Base-by-base conservation (phyloP, 371 early-diverging fungal genomes). In the Dichotomocladium elegans region DNA sequence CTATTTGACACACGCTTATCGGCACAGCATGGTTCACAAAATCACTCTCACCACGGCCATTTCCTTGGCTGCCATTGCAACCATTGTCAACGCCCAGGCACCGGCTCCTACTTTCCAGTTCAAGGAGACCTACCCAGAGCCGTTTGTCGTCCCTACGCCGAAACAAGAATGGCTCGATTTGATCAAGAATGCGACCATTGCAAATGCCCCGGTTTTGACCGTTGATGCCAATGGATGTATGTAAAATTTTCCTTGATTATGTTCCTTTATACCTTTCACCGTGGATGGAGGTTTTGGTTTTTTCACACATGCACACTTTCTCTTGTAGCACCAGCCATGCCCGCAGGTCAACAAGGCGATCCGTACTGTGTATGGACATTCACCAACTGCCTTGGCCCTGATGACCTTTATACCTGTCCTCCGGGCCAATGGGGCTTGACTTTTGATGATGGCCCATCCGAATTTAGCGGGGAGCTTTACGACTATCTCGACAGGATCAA, bases 321-420 rank as follows among this genome's bases (percentile, higher is more conserved):
- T n/a, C n/a, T n/a, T n/a, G 42, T 51, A 57, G 66, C 59, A 21
- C 74, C 68, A 28, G 47, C 57, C 41, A 61, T 64, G 49, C 50
- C 55, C 19, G 45, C 46, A 3, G 59, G 19, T 15, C 19, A 54
- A 22, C 28, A 61, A 46, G 44, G 50, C 25, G 77, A 76, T 51
- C 61, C 70, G 26, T 60, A 75, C 46, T 82, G 82, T 48, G 75
- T 73, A 61, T 82, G 82, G 82, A 77, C 79, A 2, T 78, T 74
- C 46, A 60, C 77, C 11, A 69, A 74, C 15, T 82, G 82, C 51
- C 47, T 59, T 44, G 70, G 70, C 22, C 56, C 63, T 8, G 72
- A 70, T 12, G 80, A 79, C 55, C 64, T 82, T 25, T 61, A 68
- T 29, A 53, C 71, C 14, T 82, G 82, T 55, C 82, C 80, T 26